A percentile compares a stretch with the other conserved stretches of the same genome.
Evolutionary conservation across 345 rosid genomes (phyloP).

Genomic region (Ceriops decandra): DNA sequence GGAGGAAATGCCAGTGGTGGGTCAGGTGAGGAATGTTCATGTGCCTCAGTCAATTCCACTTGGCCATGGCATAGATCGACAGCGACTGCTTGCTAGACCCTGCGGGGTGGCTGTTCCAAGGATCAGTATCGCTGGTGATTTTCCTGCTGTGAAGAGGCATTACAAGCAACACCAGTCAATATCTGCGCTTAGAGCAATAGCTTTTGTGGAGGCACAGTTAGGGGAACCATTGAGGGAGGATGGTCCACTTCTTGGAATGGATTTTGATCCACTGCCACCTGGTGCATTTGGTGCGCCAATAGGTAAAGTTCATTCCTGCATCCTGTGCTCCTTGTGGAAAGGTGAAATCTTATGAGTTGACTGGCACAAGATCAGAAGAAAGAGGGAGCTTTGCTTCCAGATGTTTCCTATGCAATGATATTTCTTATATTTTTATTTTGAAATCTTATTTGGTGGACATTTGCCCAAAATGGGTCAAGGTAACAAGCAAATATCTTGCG

Average conservation of each 20-base stretch:
- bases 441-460: too few relatives aligned
- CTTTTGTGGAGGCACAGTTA: constrained; percentile 72
- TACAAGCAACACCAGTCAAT: constrained; percentile 45
- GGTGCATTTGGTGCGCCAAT: constrained; percentile 94
- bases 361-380: too few relatives aligned
- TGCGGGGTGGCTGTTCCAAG: constrained; percentile 46
- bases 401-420: too few relatives aligned
- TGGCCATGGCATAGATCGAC: constrained; percentile 36
- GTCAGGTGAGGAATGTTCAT: constrained; percentile 31
- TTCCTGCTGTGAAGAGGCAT: constrained; percentile 44
- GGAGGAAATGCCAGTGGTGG: constrained; percentile 26
- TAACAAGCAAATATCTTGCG: too few relatives aligned
- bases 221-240: constrained; percentile 80
- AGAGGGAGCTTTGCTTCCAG: too few relatives aligned
- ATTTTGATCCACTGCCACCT: constrained; percentile 92
- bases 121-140: constrained; percentile 35
- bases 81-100: constrained; percentile 29
- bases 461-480: too few relatives aligned
- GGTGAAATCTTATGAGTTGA: background rate
- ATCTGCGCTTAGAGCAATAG: constrained; percentile 54
- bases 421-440: too few relatives aligned
- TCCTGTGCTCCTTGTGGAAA: background rate
- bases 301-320: constrained; percentile 34
- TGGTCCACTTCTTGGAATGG: constrained; percentile 88
- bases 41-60: constrained; percentile 24